Conservation (phyloP, 1,284 basidiomycete species). For the Ganoderma boninense region DNA sequence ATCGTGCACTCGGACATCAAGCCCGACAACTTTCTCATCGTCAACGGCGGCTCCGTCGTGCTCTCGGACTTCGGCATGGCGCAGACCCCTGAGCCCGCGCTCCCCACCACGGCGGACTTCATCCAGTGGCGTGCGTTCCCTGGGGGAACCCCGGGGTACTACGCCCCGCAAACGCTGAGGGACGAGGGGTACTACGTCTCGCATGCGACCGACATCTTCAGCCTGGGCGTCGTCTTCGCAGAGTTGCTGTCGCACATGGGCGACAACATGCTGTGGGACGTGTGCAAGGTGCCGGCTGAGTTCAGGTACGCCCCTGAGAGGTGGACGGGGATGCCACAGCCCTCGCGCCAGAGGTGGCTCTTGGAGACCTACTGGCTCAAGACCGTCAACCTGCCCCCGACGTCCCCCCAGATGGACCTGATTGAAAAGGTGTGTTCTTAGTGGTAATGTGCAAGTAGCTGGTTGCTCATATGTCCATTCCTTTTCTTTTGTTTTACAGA, state of each 20-base stretch:
- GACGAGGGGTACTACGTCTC: background rate
- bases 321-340: too few species aligned
- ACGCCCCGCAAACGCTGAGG: constrained; percentile 14
- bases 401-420: background rate
- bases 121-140: background rate
- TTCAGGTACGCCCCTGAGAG: background rate
- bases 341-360: background rate
- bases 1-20: constrained; percentile 76
- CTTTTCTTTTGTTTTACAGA: background rate
- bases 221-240: constrained; percentile 20
- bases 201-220: constrained; percentile 21
- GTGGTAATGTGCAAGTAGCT: background rate
- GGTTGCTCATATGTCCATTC: background rate
- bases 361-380: background rate
- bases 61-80: constrained; percentile 71
- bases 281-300: background rate
- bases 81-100: constrained; percentile 38
- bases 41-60: constrained; percentile 56
- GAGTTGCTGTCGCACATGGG: constrained; percentile 17
- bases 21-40: constrained; percentile 69
- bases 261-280: background rate
- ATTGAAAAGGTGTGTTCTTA: background rate
- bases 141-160: constrained; percentile 22
- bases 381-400: background rate
- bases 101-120: background rate